A percentile compares a stretch with the other conserved stretches of the same genome.
Evolutionary conservation across 2,329 filamentous ascomycete species (phyloP).

Genomic region (Colletotrichum navitas): DNA sequence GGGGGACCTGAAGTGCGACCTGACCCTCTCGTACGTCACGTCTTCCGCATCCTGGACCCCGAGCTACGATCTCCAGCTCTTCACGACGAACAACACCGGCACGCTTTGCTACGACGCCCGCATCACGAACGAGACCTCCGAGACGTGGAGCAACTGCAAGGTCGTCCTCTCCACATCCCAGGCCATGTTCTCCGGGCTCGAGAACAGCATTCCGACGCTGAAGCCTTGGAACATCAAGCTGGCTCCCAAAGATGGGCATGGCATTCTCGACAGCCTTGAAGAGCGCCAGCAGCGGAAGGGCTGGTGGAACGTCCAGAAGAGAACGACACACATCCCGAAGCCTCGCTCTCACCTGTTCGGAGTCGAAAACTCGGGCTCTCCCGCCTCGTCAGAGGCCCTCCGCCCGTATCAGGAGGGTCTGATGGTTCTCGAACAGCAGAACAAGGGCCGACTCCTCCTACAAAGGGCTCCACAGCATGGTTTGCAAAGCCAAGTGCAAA

Average conservation of each 20-base stretch:
- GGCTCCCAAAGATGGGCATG: slow-evolving; percentile 47
- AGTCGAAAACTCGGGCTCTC: neutral
- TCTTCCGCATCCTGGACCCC: slow-evolving; percentile 70
- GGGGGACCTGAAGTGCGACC: slow-evolving; percentile 52
- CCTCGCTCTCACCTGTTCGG: slow-evolving; percentile 43
- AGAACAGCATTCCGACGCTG: slow-evolving; percentile 67
- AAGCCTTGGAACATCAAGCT: slow-evolving; percentile 69
- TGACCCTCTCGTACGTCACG: slow-evolving; percentile 72
- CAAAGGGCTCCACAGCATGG: neutral
- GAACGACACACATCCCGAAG: slow-evolving; percentile 44
- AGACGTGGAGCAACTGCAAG: slow-evolving; percentile 72
- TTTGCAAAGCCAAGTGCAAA: neutral
- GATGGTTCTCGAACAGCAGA: slow-evolving; percentile 15
- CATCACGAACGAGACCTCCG: slow-evolving; percentile 72
- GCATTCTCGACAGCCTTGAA: slow-evolving; percentile 55
- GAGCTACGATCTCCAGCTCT: slow-evolving; percentile 73
- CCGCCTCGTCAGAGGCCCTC: neutral
- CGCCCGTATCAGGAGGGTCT: neutral
- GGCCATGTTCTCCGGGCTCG: slow-evolving; percentile 67
- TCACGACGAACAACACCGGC: slow-evolving; percentile 65
- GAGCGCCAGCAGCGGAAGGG: slow-evolving; percentile 51
- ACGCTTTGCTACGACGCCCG: slow-evolving; percentile 72
- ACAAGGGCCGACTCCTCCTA: neutral
- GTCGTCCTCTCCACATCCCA: slow-evolving; percentile 74
- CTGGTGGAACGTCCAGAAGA: slow-evolving; percentile 50